These are phyloP conservation scores for Persicaria maculosa DNA, from an alignment of 148 eudicot genomes.

Conservation along the genomic window DNA sequence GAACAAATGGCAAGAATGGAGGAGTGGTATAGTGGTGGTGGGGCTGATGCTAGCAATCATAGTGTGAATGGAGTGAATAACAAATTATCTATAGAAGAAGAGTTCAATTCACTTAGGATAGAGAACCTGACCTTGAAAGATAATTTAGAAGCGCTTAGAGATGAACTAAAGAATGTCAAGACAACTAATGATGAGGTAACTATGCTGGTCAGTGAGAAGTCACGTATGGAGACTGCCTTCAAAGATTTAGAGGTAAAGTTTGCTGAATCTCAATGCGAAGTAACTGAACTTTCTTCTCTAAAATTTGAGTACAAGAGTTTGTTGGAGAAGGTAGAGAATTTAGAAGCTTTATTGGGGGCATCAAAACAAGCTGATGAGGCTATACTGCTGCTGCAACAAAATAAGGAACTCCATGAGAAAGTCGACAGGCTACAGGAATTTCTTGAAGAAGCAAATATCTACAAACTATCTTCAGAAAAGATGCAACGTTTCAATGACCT, in stretches of 20 bases:
- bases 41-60: conserved; percentile 19
- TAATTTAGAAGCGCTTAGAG: conserved; percentile 44
- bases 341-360: conserved; percentile 61
- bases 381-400: conserved; percentile 59
- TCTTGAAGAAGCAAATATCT: conserved; percentile 57
- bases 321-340: conserved; percentile 59
- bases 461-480: conserved; percentile 65
- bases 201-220: conserved; percentile 54
- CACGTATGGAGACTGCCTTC: conserved; percentile 42
- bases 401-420: conserved; percentile 74
- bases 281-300: conserved; percentile 43
- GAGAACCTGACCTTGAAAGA: conserved; percentile 60
- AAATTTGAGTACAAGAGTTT: conserved; percentile 57
- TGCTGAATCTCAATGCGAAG: conserved; percentile 58
- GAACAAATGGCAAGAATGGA: conserved; percentile 61
- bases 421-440: conserved; percentile 76
- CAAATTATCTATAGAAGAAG: conserved; percentile 25
- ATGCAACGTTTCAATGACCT: conserved; percentile 61
- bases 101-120: conserved; percentile 52
- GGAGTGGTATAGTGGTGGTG: conserved; percentile 42
- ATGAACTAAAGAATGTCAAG: conserved; percentile 51
- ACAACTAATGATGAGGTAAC: conserved; percentile 54
- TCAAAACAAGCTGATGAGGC: conserved; percentile 90
- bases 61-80: conserved; percentile 15
- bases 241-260: conserved; percentile 65